phyloP scores from a whole-genome alignment of 2,329 filamentous ascomycete species.

The Fusarium bactridioides region DNA sequence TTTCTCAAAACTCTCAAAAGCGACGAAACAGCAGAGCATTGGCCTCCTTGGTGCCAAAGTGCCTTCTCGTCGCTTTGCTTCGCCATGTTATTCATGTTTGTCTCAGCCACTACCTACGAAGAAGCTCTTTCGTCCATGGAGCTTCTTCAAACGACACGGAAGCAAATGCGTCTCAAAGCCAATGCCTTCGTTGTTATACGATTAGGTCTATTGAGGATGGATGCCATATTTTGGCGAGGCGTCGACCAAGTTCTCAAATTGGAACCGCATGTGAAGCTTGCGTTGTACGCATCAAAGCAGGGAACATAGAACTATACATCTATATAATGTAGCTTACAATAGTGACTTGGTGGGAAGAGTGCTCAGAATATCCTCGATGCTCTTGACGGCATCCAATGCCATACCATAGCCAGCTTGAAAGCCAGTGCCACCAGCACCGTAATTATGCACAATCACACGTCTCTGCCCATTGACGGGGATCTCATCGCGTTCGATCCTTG shows the following conservation, averaged over 20 bases:
- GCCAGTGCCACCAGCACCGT: not conserved
- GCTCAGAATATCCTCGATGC: not conserved
- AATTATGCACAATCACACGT: not conserved
- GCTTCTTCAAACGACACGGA: not conserved
- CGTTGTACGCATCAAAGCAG: not conserved
- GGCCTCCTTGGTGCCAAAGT: not conserved
- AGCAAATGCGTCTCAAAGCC: not conserved
- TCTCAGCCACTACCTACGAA: not conserved
- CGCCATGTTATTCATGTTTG: not conserved
- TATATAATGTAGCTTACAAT: not conserved
- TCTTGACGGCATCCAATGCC: not conserved
- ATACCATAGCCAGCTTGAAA: slow-evolving; percentile 3
- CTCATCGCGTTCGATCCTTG: not conserved
- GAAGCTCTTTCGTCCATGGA: not conserved
- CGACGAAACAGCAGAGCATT: not conserved
- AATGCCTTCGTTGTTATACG: not conserved
- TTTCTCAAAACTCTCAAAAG: not conserved
- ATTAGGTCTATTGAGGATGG: not conserved
- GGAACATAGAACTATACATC: not conserved
- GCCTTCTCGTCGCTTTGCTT: not conserved
- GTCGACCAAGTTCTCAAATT: not conserved
- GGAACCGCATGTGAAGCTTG: not conserved
- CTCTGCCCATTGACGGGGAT: not conserved
- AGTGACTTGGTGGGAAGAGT: not conserved
- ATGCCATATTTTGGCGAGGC: not conserved